A percentile compares a stretch with the other conserved stretches of the same genome.
Conservation (phyloP, 345 rosid species). For the Trapa incisa region DNA sequence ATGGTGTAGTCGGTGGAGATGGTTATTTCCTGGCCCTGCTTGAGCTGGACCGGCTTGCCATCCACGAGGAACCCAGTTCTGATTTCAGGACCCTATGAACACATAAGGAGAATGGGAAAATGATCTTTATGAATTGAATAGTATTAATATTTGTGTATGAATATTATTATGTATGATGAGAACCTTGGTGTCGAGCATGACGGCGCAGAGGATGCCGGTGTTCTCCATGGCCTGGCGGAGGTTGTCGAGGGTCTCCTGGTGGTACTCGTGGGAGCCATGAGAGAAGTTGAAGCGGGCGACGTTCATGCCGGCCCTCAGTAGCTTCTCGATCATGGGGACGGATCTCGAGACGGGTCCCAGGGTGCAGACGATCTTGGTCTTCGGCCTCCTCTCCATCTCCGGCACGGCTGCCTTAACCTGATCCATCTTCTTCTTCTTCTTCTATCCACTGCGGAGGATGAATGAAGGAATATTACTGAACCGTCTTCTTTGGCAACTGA, state of each 20-base stretch:
- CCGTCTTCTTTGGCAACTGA: too few species aligned
- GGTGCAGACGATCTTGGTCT: constrained; percentile 95
- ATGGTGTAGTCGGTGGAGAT: constrained; percentile 69
- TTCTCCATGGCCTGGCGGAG: constrained; percentile 72
- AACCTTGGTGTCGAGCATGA: constrained; percentile 97
- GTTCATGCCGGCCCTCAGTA: constrained; percentile 86
- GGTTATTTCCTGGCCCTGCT: constrained; percentile 73
- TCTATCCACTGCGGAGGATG: too few species aligned
- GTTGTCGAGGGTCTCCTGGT: constrained; percentile 85
- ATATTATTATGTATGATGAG: background rate
- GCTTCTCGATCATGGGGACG: constrained; percentile 67
- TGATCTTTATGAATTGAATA: background rate
- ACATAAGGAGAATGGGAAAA: background rate
- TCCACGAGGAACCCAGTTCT: constrained; percentile 65
- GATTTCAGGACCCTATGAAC: constrained; percentile 63
- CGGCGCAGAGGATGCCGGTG: constrained; percentile 91
- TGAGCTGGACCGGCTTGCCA: constrained; percentile 56
- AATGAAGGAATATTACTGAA: too few species aligned
- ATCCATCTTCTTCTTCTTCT: background rate
- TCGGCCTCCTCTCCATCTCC: constrained; percentile 47
- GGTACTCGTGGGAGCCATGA: constrained; percentile 94
- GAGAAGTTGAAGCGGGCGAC: constrained; percentile 97
- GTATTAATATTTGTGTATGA: background rate
- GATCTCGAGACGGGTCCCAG: constrained; percentile 91
- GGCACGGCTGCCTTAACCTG: background rate